Evolutionary conservation across 1,139 yeast genomes (phyloP).

Genomic region (Hemisphaericaspora xylanilytica): DNA sequence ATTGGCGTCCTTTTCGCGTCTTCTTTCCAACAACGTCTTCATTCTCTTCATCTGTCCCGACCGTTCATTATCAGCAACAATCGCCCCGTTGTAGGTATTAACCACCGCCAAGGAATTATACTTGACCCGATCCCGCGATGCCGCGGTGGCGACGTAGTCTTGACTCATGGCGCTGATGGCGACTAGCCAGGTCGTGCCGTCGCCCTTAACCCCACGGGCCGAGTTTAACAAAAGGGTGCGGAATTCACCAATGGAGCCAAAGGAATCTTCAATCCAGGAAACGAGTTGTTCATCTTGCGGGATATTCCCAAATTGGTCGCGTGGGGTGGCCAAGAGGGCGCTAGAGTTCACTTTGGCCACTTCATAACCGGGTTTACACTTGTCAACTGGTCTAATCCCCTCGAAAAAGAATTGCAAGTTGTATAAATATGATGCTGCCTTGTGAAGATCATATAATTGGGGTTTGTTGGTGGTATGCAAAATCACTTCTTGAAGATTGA

Average conservation of each 20-base stretch:
- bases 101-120: conserved; percentile 55
- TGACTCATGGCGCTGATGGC: conserved; percentile 49
- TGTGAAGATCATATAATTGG: conserved; percentile 47
- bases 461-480: conserved; percentile 46
- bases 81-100: conserved; percentile 75
- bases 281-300: conserved; percentile 40
- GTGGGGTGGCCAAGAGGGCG: conserved; percentile 47
- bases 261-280: conserved; percentile 51
- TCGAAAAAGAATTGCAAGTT: conserved; percentile 61
- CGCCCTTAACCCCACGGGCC: conserved; percentile 65
- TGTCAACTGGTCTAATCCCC: conserved; percentile 37
- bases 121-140: conserved; percentile 24
- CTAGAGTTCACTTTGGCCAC: conserved; percentile 19
- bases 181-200: conserved; percentile 74
- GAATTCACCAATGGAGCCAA: conserved; percentile 70
- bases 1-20: conserved; percentile 16
- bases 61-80: conserved; percentile 55
- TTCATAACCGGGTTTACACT: conserved; percentile 21
- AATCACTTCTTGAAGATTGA: conserved; percentile 37
- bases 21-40: conserved; percentile 20
- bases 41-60: conserved; percentile 48
- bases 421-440: conserved; percentile 58
- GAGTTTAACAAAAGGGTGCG: conserved; percentile 61
- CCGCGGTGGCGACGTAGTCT: conserved; percentile 17
- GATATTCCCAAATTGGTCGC: conserved; percentile 28